Percentiles rank a stretch among this genome's conserved stretches.
phyloP scores from a whole-genome alignment of 495 filamentous ascomycete species.

The Pyronema domesticum region DNA sequence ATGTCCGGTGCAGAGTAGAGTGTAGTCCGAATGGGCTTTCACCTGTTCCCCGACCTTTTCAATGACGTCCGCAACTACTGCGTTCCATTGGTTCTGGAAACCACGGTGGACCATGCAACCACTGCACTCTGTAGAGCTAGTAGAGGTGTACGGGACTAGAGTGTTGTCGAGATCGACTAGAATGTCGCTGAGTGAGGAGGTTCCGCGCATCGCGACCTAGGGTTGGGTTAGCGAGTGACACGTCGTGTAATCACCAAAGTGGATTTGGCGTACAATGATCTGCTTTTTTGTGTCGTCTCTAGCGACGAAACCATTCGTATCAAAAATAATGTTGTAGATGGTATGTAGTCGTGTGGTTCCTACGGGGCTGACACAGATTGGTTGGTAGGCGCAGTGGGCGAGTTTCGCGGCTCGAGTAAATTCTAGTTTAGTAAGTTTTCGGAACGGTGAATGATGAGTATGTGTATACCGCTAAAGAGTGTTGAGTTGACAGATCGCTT shows the following conservation, averaged over 20 bases:
- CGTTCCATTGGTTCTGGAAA: constrained; percentile 35
- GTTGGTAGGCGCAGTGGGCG: not conserved
- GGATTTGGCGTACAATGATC: constrained; percentile 32
- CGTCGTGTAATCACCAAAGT: constrained; percentile 31
- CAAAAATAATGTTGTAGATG: constrained; percentile 28
- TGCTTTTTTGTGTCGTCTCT: constrained; percentile 32
- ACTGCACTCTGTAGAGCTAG: constrained; percentile 28
- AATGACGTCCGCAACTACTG: constrained; percentile 28
- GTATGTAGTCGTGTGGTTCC: not conserved
- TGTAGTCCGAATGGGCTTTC: constrained; percentile 31
- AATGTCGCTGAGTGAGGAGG: constrained; percentile 8
- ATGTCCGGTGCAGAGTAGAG: constrained; percentile 46
- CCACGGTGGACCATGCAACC: constrained; percentile 33
- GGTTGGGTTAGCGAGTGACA: not conserved
- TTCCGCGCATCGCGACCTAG: not conserved
- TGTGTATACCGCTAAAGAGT: not conserved
- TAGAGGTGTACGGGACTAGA: constrained; percentile 29
- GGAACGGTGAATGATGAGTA: not conserved
- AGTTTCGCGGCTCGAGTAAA: not conserved
- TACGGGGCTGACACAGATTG: not conserved
- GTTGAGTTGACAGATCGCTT: not conserved
- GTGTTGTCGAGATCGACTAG: constrained; percentile 31
- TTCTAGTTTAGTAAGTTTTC: not conserved
- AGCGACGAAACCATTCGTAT: constrained; percentile 40
- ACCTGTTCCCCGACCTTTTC: constrained; percentile 23